Percentiles rank a stretch among this genome's conserved stretches.
Conservation (phyloP, 1,139 yeast species). For the Candida sp. region DNA sequence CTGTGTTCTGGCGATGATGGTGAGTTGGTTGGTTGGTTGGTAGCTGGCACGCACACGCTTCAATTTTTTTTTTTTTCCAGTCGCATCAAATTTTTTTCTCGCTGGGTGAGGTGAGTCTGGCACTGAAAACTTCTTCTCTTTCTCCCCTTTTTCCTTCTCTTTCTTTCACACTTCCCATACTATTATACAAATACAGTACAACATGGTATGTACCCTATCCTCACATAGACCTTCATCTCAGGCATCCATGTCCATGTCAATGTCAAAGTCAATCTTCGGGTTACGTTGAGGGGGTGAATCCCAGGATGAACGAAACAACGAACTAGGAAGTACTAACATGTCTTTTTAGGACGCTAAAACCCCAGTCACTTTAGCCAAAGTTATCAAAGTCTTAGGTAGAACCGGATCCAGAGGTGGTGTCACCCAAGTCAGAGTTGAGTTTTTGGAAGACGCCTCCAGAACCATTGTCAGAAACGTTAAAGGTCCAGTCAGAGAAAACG, state of each 20-base stretch:
- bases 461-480: constrained; percentile 99
- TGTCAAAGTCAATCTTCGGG: too few relatives aligned
- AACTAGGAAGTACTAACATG: too few relatives aligned
- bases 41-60: neutral
- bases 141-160: neutral
- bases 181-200: constrained; percentile 4
- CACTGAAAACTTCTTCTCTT: neutral
- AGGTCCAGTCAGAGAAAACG: constrained; percentile 99
- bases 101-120: too few relatives aligned
- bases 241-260: too few relatives aligned
- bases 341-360: constrained; percentile 74
- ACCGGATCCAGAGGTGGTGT: constrained; percentile 99
- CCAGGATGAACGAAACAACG: too few relatives aligned
- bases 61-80: too few relatives aligned
- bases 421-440: constrained; percentile 99
- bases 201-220: constrained; percentile 13
- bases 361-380: constrained; percentile 99
- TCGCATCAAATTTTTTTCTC: neutral
- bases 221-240: too few relatives aligned
- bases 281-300: too few relatives aligned
- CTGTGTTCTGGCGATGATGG: too few relatives aligned
- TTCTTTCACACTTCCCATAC: constrained; percentile 1
- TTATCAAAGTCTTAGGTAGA: constrained; percentile 99
- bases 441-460: constrained; percentile 98
- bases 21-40: too few relatives aligned